phyloP scores from a whole-genome alignment of 495 filamentous ascomycete genomes.

The Aspergillus kassunensis region DNA sequence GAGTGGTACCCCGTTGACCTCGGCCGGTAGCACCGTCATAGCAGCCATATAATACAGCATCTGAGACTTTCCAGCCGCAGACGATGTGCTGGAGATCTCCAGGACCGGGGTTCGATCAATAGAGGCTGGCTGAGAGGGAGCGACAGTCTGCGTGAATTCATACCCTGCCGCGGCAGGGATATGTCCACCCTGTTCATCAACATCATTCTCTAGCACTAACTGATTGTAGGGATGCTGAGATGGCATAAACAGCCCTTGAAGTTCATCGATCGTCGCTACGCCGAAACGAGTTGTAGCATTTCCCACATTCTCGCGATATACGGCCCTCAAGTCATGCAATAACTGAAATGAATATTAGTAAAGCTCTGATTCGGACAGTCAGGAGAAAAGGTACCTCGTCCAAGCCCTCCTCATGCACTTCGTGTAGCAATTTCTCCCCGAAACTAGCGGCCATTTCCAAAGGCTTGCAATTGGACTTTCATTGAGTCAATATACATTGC shows the following conservation, averaged over 20 bases:
- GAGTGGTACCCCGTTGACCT: slow-evolving; percentile 25
- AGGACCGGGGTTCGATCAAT: slow-evolving; percentile 43
- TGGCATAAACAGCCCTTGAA: slow-evolving; percentile 44
- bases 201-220: background rate
- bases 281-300: slow-evolving; percentile 23
- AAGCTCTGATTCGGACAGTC: background rate
- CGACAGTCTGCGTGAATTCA: slow-evolving; percentile 2
- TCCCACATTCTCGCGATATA: slow-evolving; percentile 14
- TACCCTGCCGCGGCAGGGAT: slow-evolving; percentile 6
- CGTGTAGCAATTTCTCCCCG: slow-evolving; percentile 60
- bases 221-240: slow-evolving; percentile 6
- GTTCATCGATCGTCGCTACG: slow-evolving; percentile 44
- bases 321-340: slow-evolving; percentile 42
- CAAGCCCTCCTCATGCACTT: slow-evolving; percentile 61
- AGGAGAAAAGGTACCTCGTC: slow-evolving; percentile 53
- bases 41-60: slow-evolving; percentile 65
- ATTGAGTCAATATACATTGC: background rate
- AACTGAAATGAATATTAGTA: slow-evolving; percentile 27
- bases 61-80: slow-evolving; percentile 60
- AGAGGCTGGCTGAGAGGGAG: slow-evolving; percentile 12
- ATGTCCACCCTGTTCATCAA: slow-evolving; percentile 7
- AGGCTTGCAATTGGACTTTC: slow-evolving; percentile 8
- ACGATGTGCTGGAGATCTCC: slow-evolving; percentile 52
- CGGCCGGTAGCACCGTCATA: slow-evolving; percentile 52
- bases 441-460: slow-evolving; percentile 35